Percentiles rank a stretch among this genome's conserved stretches.
Conservation (phyloP, 1,284 basidiomycete species). For the Leccinum subspadiceum region DNA sequence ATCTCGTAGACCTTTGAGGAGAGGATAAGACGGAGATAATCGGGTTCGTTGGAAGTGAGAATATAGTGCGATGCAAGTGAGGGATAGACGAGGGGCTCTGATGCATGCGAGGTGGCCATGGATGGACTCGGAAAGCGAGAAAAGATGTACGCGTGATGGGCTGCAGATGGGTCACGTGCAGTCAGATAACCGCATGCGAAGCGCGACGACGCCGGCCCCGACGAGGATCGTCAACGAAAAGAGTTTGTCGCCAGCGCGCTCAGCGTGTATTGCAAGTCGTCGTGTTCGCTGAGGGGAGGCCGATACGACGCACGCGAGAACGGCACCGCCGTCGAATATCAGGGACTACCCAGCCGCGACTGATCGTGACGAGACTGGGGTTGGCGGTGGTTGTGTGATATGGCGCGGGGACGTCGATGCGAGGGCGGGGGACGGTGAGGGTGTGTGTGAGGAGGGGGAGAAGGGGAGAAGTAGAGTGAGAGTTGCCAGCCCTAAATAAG, state of each 20-base stretch:
- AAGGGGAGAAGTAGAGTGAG: constrained; percentile 9
- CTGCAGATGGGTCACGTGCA: constrained; percentile 24
- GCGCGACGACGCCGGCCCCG: constrained; percentile 6
- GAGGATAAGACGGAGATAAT: constrained; percentile 92
- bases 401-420: not conserved
- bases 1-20: constrained; percentile 95
- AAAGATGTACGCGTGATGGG: constrained; percentile 12
- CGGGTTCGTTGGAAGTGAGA: constrained; percentile 73
- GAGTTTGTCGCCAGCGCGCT: constrained; percentile 3
- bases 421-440: not conserved
- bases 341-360: constrained; percentile 1
- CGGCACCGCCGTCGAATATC: not conserved
- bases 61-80: constrained; percentile 67
- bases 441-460: not conserved
- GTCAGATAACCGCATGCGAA: constrained; percentile 25
- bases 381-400: not conserved
- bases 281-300: not conserved
- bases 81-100: constrained; percentile 62
- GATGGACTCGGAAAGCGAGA: constrained; percentile 3
- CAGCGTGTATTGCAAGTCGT: not conserved
- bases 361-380: constrained; percentile 21
- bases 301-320: constrained; percentile 10
- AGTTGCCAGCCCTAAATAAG: constrained; percentile 42
- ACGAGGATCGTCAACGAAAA: constrained; percentile 17
- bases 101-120: constrained; percentile 57